Conservation (phyloP, 345 rosid species). For the Salix brachista region DNA sequence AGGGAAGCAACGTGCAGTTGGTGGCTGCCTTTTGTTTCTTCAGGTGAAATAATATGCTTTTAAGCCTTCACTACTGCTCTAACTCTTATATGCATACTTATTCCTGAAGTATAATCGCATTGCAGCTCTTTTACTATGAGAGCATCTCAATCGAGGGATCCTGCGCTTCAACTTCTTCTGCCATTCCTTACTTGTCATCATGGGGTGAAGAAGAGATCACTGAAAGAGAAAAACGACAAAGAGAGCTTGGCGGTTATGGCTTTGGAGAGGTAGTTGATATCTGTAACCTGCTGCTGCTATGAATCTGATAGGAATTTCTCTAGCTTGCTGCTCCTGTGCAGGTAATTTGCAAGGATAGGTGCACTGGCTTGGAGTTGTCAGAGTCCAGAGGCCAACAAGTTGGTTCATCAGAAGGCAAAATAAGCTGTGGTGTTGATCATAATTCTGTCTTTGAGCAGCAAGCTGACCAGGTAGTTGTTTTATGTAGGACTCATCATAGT, state of each 20-base stretch:
- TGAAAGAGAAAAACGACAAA: constrained; percentile 45
- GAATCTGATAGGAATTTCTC: not conserved
- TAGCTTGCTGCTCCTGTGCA: constrained; percentile 18
- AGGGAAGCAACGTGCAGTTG: constrained; percentile 47
- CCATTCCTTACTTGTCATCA: constrained; percentile 32
- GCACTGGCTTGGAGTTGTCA: constrained; percentile 8
- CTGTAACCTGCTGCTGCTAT: not conserved
- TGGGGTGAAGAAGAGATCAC: constrained; percentile 52
- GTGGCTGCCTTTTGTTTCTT: constrained; percentile 50
- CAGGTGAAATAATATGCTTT: constrained; percentile 26
- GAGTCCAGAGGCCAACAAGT: constrained; percentile 21
- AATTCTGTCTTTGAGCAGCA: constrained; percentile 25
- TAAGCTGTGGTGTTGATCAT: constrained; percentile 3
- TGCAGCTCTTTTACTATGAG: constrained; percentile 43
- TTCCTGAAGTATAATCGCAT: constrained; percentile 9
- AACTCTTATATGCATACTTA: not conserved
- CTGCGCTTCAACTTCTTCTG: constrained; percentile 12
- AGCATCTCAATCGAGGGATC: constrained; percentile 36
- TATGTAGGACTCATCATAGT: not conserved
- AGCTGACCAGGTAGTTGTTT: constrained; percentile 21
- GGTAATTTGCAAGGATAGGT: constrained; percentile 35
- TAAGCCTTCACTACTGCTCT: not conserved
- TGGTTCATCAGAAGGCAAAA: constrained; percentile 11
- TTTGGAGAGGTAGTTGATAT: constrained; percentile 37
- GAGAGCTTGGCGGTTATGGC: constrained; percentile 48